Evolutionary conservation across 2,329 filamentous ascomycete genomes (phyloP), one percentile per base, ranked within the genome.

Genomic region (Pezicula neosporulosa): DNA sequence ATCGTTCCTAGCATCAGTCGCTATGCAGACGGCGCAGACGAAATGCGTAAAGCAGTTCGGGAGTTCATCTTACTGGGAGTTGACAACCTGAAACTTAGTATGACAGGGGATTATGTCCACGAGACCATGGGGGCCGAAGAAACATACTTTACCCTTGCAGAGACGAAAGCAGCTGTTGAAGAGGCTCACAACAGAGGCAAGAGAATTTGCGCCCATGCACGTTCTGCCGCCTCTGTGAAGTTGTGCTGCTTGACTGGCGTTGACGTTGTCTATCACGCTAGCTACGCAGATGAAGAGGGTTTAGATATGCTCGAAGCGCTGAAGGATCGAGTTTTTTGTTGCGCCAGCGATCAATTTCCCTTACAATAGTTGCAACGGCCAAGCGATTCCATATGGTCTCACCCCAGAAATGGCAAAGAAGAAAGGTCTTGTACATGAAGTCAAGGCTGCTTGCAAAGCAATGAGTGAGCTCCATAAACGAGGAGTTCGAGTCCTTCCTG

Each of bases 151-250:
- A 70, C 66, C 0, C 67, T 72, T 21, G 72, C 71, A 35, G 74
- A 77, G 54, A 77, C 73, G 0, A 70, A 67, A 4, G 74, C 73
- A 2, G 75, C 72, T 52, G 74, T 77, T 0, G 73, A 77, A 8
- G 73, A 77, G 54, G 75, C 68, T 1, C 75, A 77, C 55, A 63
- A 58, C 24, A 59, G 57, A n/a, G 68, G 68, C 8, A 66, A 66
- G 30, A 56, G 70, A 10, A 56, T 77, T 0, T 77, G 75, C 51
- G 65, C 73, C 0, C 74, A 76, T 59, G 73, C 73, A 6, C 61
- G 75, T 27, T 70, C 73, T 2, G 54, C 71, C 36, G 74, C 75
- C 43, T 70, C 68, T 75, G 24, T 24, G 6, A 24, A 24, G 24
- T 24, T 24, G 24, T 24, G 24, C 24, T 24, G 24, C 24, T 6